Evolutionary conservation across 225 moss, liverwort and hornwort genomes (phyloP).

Genomic region (Lunularia cruciata): DNA sequence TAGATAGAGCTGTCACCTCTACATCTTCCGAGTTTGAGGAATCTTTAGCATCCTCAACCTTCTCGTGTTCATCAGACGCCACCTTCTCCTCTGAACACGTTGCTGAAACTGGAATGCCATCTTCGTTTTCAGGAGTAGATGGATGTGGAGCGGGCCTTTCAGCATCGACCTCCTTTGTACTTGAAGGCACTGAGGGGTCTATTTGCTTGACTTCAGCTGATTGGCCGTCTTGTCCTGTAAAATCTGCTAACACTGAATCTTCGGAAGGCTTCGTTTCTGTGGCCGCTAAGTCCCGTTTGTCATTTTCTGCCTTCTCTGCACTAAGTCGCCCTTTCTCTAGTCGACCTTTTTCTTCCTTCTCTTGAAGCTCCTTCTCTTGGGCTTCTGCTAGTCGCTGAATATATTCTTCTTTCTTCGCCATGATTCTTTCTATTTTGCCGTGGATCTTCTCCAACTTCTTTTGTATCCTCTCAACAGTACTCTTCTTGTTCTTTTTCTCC

Average conservation of each 20-base stretch:
- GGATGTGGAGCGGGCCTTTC: neutral
- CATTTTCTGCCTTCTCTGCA: neutral
- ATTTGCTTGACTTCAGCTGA: slow-evolving; percentile 5
- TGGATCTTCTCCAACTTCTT: slow-evolving; percentile 41
- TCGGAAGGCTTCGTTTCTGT: neutral
- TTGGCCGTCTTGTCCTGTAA: neutral
- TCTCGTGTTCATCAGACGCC: neutral
- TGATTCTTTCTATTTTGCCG: slow-evolving; percentile 38
- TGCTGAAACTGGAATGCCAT: neutral
- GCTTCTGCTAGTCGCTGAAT: slow-evolving; percentile 30
- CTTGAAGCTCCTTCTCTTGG: slow-evolving; percentile 36
- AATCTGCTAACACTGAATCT: neutral
- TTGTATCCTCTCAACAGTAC: slow-evolving; percentile 32
- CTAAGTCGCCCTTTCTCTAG: too few relatives aligned
- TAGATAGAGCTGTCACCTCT: too few relatives aligned
- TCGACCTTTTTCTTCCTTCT: too few relatives aligned
- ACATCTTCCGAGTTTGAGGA: neutral
- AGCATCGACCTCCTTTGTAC: neutral
- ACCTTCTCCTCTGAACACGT: neutral
- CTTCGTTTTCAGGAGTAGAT: neutral
- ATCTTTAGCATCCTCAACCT: neutral
- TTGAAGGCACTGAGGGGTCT: neutral
- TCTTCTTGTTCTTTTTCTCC: slow-evolving; percentile 22
- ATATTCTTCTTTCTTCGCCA: slow-evolving; percentile 38
- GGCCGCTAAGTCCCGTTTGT: neutral